These are phyloP conservation scores for Coemansia sp. DNA, from an alignment of 192 early-diverging fungal species.

Conservation along the genomic window DNA sequence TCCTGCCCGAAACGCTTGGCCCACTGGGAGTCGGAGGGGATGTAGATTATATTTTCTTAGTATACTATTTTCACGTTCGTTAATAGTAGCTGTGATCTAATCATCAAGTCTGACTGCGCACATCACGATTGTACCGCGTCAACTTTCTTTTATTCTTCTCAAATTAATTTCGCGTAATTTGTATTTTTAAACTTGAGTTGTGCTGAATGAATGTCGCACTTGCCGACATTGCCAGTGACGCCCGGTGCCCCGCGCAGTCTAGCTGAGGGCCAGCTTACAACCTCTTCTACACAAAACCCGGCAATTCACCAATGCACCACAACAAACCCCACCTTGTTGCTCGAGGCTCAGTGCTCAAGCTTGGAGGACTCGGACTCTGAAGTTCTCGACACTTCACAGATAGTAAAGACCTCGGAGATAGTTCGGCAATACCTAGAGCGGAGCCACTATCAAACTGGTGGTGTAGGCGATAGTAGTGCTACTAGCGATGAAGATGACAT, in stretches of 20 bases:
- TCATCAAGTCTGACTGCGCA: slow-evolving; percentile 2
- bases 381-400: slow-evolving; percentile 17
- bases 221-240: not conserved
- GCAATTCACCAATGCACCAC: not conserved
- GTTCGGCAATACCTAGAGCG: slow-evolving; percentile 11
- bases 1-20: no score
- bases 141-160: not conserved
- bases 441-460: not conserved
- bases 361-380: slow-evolving; percentile 22
- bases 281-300: not conserved
- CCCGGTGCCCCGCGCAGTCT: not conserved
- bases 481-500: not conserved
- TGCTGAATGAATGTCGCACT: slow-evolving; percentile 6
- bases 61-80: no score
- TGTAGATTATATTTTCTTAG: no score
- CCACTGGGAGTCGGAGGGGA: no score
- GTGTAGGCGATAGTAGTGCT: not conserved
- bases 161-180: not conserved
- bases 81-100: not conserved
- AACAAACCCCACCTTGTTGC: not conserved
- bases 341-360: not conserved
- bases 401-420: slow-evolving; percentile 16
- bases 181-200: not conserved
- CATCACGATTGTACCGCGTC: not conserved
- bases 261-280: not conserved